Evolutionary conservation across 2,329 filamentous ascomycete genomes (phyloP).

Genomic region (Cercospora janseana): DNA sequence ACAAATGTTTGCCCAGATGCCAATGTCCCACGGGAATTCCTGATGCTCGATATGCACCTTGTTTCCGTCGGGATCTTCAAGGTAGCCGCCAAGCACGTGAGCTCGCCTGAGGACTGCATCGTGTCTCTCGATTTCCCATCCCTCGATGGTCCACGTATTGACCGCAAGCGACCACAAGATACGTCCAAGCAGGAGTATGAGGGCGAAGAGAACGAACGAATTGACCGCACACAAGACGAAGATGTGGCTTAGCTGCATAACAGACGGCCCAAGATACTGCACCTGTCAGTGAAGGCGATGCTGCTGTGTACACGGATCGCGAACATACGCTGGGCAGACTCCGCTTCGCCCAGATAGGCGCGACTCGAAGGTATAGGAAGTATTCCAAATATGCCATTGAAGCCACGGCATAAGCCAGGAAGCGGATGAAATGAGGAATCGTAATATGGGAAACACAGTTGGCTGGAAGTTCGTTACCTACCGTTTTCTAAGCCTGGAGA

Average conservation of each 20-base stretch:
- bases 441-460: slow-evolving; percentile 82
- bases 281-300: not conserved
- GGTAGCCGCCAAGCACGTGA: slow-evolving; percentile 54
- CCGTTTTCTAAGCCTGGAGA: slow-evolving; percentile 14
- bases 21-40: slow-evolving; percentile 80
- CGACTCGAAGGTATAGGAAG: slow-evolving; percentile 60
- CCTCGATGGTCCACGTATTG: slow-evolving; percentile 79
- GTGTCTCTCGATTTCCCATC: slow-evolving; percentile 62
- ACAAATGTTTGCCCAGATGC: slow-evolving; percentile 69
- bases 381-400: slow-evolving; percentile 61
- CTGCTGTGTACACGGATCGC: not conserved
- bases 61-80: slow-evolving; percentile 56
- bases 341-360: slow-evolving; percentile 63
- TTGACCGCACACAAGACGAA: slow-evolving; percentile 60
- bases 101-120: slow-evolving; percentile 47
- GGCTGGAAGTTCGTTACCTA: slow-evolving; percentile 37
- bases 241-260: slow-evolving; percentile 59
- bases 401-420: slow-evolving; percentile 67
- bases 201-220: slow-evolving; percentile 58
- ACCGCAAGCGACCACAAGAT: slow-evolving; percentile 61
- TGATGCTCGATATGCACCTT: slow-evolving; percentile 59
- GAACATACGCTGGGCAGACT: slow-evolving; percentile 61
- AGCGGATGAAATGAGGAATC: slow-evolving; percentile 78
- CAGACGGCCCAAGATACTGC: slow-evolving; percentile 67
- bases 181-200: slow-evolving; percentile 64